Percentiles rank a stretch among this genome's conserved stretches.
Evolutionary conservation across 306 rosid genomes (phyloP).

Genomic region (Styphnolobium japonicum): DNA sequence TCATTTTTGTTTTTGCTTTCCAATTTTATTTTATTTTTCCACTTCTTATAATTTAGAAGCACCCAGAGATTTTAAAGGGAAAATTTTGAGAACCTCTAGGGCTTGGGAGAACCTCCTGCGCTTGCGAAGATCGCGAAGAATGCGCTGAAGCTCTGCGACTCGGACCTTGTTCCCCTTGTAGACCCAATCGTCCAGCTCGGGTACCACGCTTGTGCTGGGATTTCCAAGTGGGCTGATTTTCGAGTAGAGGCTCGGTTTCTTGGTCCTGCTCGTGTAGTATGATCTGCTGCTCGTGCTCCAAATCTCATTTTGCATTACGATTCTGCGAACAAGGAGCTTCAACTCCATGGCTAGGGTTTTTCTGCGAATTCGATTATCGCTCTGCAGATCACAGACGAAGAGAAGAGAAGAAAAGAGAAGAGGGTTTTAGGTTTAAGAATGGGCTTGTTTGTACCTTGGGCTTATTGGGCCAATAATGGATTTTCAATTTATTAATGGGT

Average conservation of each 20-base stretch:
- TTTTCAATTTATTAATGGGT: no score
- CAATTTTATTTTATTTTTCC: no score
- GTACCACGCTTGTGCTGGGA: conserved; percentile 39
- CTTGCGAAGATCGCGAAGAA: conserved; percentile 80
- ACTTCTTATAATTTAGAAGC: background rate
- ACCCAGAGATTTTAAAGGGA: background rate
- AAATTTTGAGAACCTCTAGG: conserved; percentile 47
- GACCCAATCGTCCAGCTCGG: conserved; percentile 79
- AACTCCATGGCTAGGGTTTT: conserved; percentile 43
- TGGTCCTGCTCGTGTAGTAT: conserved; percentile 65
- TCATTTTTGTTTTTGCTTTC: background rate
- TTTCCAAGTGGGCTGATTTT: conserved; percentile 75
- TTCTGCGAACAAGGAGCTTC: conserved; percentile 43
- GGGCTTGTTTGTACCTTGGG: no score
- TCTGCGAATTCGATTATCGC: no score
- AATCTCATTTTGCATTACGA: conserved; percentile 25
- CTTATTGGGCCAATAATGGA: no score
- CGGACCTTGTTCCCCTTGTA: conserved; percentile 62
- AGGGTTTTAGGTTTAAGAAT: no score
- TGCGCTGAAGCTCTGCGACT: conserved; percentile 72
- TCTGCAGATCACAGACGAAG: no score
- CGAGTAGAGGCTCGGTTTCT: conserved; percentile 54
- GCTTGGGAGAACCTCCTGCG: conserved; percentile 75
- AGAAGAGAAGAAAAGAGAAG: no score
- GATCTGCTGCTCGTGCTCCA: conserved; percentile 30